Conservation (phyloP, 768 basidiomycete genomes). For the Asterophora parasitica region DNA sequence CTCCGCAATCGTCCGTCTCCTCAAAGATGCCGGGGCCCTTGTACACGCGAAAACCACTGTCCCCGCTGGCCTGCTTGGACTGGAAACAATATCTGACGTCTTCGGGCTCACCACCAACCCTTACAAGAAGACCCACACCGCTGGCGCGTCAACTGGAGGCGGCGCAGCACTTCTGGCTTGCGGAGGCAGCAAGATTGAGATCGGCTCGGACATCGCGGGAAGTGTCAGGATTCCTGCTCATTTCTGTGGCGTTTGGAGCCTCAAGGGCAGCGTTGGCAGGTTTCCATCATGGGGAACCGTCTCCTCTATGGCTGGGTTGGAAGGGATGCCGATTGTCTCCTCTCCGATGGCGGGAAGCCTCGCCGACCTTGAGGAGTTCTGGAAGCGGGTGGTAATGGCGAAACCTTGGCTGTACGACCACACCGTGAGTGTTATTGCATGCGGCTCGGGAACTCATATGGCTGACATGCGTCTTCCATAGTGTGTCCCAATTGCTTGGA, state of each 20-base stretch:
- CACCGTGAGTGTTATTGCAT: constrained; percentile 29
- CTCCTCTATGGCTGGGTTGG: constrained; percentile 48
- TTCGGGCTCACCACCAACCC: constrained; percentile 64
- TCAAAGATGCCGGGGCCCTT: constrained; percentile 60
- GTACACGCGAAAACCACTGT: constrained; percentile 61
- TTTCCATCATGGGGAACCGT: constrained; percentile 49
- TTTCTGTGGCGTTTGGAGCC: constrained; percentile 64
- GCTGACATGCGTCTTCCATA: constrained; percentile 16
- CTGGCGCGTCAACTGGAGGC: constrained; percentile 68
- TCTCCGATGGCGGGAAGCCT: constrained; percentile 62
- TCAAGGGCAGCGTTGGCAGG: constrained; percentile 56
- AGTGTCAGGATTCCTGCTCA: constrained; percentile 70
- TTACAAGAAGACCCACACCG: constrained; percentile 44
- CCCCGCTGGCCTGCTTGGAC: constrained; percentile 49
- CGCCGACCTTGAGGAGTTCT: constrained; percentile 60
- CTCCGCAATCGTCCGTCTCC: constrained; percentile 49
- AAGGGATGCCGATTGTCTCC: constrained; percentile 48
- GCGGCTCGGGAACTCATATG: background rate
- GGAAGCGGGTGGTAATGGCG: constrained; percentile 54
- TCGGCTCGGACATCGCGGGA: constrained; percentile 73
- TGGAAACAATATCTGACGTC: constrained; percentile 55
- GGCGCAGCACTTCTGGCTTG: constrained; percentile 64
- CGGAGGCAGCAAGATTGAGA: constrained; percentile 61
- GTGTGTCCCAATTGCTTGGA: constrained; percentile 51
- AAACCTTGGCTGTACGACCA: constrained; percentile 69